Evolutionary conservation across 1,284 basidiomycete genomes (phyloP), one percentile per base, ranked within the genome.

Genomic region (Cutaneotrichosporon sp.): DNA sequence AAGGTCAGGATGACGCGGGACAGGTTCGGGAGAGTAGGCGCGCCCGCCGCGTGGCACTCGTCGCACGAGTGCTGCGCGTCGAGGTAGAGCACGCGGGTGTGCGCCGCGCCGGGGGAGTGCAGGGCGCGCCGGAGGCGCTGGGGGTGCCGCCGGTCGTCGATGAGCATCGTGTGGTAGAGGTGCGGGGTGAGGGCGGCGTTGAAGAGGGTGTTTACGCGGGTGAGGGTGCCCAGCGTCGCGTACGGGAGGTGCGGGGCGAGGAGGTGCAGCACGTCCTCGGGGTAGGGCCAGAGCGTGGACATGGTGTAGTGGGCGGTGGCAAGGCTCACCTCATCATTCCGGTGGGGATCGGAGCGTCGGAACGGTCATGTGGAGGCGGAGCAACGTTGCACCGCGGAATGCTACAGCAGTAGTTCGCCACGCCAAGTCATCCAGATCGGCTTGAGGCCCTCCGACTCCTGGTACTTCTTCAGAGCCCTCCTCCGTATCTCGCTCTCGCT

Each of bases 11-110:
- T 27, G 34, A 53, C 33, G 22, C 20, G 20, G 6, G 25, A 20
- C 4, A 53, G 51, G 22, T 34, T 36, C 3, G 51, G 34, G 1
- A 53, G 34, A 1, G 22, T 25, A 11, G 51, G 51, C 9, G 33
- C 20, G 33, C 51, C 34, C 13, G 14, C 51, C 13, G 20, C 33
- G 20, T 22, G 33, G 51, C 51, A 53, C 22, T 53, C 51, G 51
- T 53, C 51, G 24, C 51, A 53, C 20, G 14, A n/a, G 34, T 53
- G 51, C 16, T 22, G 20, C 4, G 34, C 51, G 34, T 53, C 51
- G 4, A 53, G 14, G 51, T 38, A 38, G 13, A 53, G 51, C 2
- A 25, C n/a, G 20, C 34, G 51, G 13, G 51, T 53, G 20, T 36
- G 24, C 8, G 9, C 8, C 8, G 33, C 22, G 13, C 20, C 9